Evolutionary conservation across 2,329 filamentous ascomycete genomes (phyloP), one percentile per base, ranked within the genome.

Genomic region (Xylaria arbuscula): DNA sequence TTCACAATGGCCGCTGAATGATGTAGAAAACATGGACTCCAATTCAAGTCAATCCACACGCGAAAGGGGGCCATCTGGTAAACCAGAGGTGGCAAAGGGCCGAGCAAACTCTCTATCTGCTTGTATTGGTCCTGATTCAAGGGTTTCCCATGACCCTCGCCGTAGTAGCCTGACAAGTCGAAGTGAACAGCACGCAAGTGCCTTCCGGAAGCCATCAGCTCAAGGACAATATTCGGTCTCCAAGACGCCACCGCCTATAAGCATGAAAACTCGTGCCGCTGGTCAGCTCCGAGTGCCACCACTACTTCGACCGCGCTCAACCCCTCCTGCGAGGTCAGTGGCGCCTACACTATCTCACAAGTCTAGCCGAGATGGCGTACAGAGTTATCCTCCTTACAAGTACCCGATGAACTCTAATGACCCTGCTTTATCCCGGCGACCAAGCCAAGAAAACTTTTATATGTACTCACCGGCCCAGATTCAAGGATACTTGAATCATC

Each of bases 231-330:
- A 70, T 50, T 76, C 74, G 48, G 79, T 76, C 64, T 72, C 77
- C 10, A 81, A 73, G 62, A 79, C 80, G 0, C 78, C 81, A 2
- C 81, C 82, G 0, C 82, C 83, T 0, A 78, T 84, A 34, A 84
- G 81, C 71, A 80, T 84, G 76, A 78, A 78, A n/a, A 83, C 80
- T 3, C 79, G 81, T 32, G 81, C 79, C 36, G 76, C 78, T 7
- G 71, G 76, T 9, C 72, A 77, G 15, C 72, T 79, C 13, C 75
- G 77, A 55, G 82, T 78, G 2, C 78, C 77, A 13, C 76, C 77
- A 15, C 78, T 80, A 13, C 71, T 79, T 11, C 80, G 82, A 32
- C 73, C 81, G 5, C 77, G 78, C 45, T 80, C 80, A 13, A 81
- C 78, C 2, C 78, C 79, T 2, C 75, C 79, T 15, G 60, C 13